Percentiles rank a stretch among this genome's conserved stretches.
Evolutionary conservation across 2,329 filamentous ascomycete species (phyloP).

Genomic region (Phoma sp.): DNA sequence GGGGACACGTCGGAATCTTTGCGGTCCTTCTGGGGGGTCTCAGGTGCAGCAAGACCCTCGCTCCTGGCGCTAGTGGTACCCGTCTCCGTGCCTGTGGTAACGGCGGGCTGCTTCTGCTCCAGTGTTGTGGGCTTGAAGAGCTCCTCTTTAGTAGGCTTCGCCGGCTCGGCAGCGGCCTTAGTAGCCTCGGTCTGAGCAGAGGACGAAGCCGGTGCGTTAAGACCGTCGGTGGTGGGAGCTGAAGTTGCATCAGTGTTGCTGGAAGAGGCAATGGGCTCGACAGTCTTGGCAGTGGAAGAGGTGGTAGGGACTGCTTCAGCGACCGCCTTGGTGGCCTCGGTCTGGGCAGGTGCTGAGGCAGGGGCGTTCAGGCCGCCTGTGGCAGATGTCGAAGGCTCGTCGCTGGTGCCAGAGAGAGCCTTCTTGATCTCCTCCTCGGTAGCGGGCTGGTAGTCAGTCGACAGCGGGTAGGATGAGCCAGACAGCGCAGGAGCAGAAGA

Average conservation of each 20-base stretch:
- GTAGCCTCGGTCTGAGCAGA: conserved; percentile 33
- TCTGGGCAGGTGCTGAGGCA: conserved; percentile 39
- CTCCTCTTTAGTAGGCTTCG: conserved; percentile 52
- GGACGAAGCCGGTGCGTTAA: conserved; percentile 49
- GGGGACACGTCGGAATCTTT: conserved; percentile 39
- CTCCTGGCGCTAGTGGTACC: conserved; percentile 32
- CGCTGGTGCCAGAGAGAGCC: conserved; percentile 2
- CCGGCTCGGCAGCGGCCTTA: conserved; percentile 32
- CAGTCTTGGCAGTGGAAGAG: background rate
- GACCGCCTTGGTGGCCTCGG: conserved; percentile 45
- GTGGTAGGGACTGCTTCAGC: conserved; percentile 33
- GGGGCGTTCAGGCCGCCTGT: conserved; percentile 45
- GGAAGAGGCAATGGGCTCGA: conserved; percentile 18
- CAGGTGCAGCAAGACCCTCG: conserved; percentile 38
- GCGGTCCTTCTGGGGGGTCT: conserved; percentile 29
- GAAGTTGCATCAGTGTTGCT: conserved; percentile 11
- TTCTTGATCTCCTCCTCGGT: conserved; percentile 9
- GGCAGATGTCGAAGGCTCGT: conserved; percentile 21
- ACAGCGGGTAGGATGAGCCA: conserved; percentile 6
- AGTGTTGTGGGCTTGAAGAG: conserved; percentile 49
- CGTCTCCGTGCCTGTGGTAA: conserved; percentile 51
- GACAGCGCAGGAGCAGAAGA: conserved; percentile 10
- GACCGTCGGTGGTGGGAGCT: conserved; percentile 22
- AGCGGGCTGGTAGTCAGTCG: conserved; percentile 12
- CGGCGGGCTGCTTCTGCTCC: conserved; percentile 48